Evolutionary conservation across 2,329 filamentous ascomycete species (phyloP).

Genomic region (Stachybotrys chlorohalonatus): DNA sequence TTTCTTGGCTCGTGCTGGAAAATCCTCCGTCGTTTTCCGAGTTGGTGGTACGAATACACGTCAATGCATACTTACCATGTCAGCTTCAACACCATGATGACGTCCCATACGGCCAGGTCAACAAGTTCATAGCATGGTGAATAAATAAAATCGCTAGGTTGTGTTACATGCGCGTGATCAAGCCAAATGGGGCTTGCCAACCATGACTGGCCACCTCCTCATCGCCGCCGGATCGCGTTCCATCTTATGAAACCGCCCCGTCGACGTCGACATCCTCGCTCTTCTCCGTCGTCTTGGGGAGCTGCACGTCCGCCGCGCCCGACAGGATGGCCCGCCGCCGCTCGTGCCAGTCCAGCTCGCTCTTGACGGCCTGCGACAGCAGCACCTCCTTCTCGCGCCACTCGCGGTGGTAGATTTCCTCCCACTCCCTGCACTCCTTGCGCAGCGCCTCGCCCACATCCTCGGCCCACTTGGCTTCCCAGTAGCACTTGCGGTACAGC

Average conservation of each 20-base stretch:
- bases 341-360: slow-evolving; percentile 57
- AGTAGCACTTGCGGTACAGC: slow-evolving; percentile 58
- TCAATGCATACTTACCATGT: too few relatives aligned
- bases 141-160: neutral
- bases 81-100: too few relatives aligned
- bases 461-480: slow-evolving; percentile 65
- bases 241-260: neutral
- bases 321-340: slow-evolving; percentile 46
- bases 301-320: slow-evolving; percentile 35
- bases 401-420: slow-evolving; percentile 58
- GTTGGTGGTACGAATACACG: neutral
- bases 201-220: neutral
- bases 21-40: neutral
- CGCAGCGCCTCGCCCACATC: slow-evolving; percentile 56
- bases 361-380: slow-evolving; percentile 60
- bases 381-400: slow-evolving; percentile 76
- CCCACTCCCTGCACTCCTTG: slow-evolving; percentile 56
- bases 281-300: slow-evolving; percentile 22
- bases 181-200: neutral
- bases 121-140: neutral
- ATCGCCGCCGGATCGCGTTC: neutral
- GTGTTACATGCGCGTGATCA: neutral
- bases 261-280: slow-evolving; percentile 10
- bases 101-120: too few relatives aligned
- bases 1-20: too few relatives aligned